Conservation (phyloP, 2,329 filamentous ascomycete genomes). For the Stemphylium lycopersici region DNA sequence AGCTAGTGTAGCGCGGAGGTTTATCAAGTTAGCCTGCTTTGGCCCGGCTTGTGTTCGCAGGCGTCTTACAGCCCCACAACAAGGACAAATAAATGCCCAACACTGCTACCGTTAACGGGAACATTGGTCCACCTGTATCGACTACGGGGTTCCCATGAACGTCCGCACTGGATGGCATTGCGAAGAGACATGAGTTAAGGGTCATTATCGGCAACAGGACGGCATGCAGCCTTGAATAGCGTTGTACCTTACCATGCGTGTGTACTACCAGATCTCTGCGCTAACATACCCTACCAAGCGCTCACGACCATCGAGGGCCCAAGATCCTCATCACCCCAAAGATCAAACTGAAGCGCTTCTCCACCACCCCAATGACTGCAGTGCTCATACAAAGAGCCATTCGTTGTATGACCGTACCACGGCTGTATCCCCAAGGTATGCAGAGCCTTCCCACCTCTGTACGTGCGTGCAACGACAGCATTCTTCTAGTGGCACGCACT, state of each 20-base stretch:
- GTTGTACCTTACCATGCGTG: conserved; percentile 12
- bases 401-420: conserved; percentile 18
- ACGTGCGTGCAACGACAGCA: too few species aligned
- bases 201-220: conserved; percentile 11
- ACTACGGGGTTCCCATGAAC: too few species aligned
- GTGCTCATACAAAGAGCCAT: conserved; percentile 18
- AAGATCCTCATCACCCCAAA: conserved; percentile 16
- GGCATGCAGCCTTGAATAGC: conserved; percentile 16
- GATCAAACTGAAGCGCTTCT: conserved; percentile 16
- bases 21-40: too few species aligned
- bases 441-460: conserved; percentile 22
- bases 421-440: conserved; percentile 22
- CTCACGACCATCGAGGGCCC: conserved; percentile 14
- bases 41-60: too few species aligned
- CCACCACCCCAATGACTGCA: conserved; percentile 16
- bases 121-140: too few species aligned
- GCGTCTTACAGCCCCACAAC: too few species aligned
- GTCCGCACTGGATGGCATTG: not conserved
- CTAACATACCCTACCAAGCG: conserved; percentile 12
- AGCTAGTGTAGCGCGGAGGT: too few species aligned
- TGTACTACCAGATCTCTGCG: conserved; percentile 17
- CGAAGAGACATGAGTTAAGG: conserved; percentile 13
- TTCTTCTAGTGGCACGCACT: too few species aligned
- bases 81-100: too few species aligned
- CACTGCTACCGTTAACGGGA: too few species aligned